Base-by-base conservation (phyloP, 371 early-diverging fungal species). In the Apophysomyces sp. region DNA sequence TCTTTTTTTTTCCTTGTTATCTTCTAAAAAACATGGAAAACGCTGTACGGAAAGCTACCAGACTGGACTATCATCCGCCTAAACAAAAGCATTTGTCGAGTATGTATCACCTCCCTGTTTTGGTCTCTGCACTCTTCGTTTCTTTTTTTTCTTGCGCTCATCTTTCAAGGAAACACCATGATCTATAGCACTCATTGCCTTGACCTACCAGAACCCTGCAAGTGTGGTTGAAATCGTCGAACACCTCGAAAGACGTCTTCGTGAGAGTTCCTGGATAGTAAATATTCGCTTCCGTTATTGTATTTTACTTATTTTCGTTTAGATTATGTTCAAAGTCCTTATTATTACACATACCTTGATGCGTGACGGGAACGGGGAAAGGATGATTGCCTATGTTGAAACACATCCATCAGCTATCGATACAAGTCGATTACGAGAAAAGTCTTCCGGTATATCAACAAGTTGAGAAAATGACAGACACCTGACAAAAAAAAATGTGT, bases 261-360 rank as follows among this genome's bases (percentile, higher is more conserved):
- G 83, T 1, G 91, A 91, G 58, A 80, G 81, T 56, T 86, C 88
- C 64, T 94, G 94, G 94, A 86, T 91, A 69, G 92, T 92, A 85
- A 60, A 67, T 39, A 44, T 11, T 26, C 28, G 32, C 29, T 13
- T 0, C n/a, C 36, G 0, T 55, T 40, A 34, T 24, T 30, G 12
- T 58, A 44, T 54, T 59, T 66, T 13, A 55, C 15, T 13, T 34
- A 21, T 36, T 37, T 54, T 49, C 49, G 15, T 30, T 13, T 73
- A 94, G 95, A 86, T 91, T 16, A 90, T 89, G 6, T 93, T 94
- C 83, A 96, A 96, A 72, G 85, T 93, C 0, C 77, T 95, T 28
- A 80, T 92, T 49, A 78, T 94, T 29, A 71, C 93, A 7, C 97
- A 96, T 67, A 83, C 91, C 44, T 73, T 96, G 65, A 86, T 94